Conservation (phyloP, 345 rosid genomes). For the Firmiana major region DNA sequence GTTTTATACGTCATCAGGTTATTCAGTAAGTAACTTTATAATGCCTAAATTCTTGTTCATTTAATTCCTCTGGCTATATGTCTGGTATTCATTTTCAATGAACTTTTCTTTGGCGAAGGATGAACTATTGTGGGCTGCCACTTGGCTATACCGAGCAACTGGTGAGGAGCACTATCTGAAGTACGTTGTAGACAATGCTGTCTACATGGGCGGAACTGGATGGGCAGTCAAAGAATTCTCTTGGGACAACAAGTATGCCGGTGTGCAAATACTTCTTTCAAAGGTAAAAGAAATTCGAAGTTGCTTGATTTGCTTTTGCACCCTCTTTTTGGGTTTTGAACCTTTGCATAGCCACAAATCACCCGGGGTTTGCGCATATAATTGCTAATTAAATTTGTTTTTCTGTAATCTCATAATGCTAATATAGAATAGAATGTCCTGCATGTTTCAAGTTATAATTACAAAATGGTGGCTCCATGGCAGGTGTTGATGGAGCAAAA, state of each 20-base stretch:
- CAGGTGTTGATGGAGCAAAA: slow-evolving; percentile 66
- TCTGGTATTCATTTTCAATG: neutral
- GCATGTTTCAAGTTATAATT: neutral
- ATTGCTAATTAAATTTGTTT: neutral
- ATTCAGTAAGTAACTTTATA: slow-evolving; percentile 30
- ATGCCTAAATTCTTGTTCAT: neutral
- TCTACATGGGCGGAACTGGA: slow-evolving; percentile 83
- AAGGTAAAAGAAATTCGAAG: slow-evolving; percentile 38
- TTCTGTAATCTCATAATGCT: neutral
- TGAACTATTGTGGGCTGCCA: slow-evolving; percentile 80
- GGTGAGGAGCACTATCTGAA: slow-evolving; percentile 63
- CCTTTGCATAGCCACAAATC: neutral
- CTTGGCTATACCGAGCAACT: slow-evolving; percentile 71
- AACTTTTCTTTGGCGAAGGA: slow-evolving; percentile 39
- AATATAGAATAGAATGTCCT: neutral
- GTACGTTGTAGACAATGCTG: slow-evolving; percentile 63
- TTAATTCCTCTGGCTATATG: neutral
- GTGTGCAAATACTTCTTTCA: slow-evolving; percentile 72
- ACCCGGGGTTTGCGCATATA: neutral
- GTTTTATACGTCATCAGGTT: slow-evolving; percentile 60
- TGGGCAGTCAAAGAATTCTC: slow-evolving; percentile 87
- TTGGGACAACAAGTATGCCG: slow-evolving; percentile 94
- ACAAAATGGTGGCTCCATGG: neutral
- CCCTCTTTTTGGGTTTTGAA: neutral
- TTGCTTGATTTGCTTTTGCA: neutral